phyloP scores from a whole-genome alignment of 2,329 filamentous ascomycete species.

The Helotiales sp. region DNA sequence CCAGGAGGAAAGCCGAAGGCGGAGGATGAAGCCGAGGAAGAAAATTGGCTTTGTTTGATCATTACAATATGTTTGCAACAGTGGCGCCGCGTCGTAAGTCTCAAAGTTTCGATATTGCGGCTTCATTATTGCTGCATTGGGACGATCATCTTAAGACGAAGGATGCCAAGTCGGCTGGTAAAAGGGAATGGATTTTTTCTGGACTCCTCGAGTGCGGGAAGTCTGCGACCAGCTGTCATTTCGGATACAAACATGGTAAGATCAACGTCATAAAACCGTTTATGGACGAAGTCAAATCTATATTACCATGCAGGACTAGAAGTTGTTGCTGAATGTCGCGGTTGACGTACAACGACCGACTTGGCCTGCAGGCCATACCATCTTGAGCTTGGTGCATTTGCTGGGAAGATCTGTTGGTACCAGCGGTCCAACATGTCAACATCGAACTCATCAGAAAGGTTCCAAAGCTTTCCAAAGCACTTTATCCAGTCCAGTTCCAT shows the following conservation, averaged over 20 bases:
- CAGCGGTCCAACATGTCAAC: background rate
- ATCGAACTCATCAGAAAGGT: background rate
- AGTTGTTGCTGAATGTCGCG: background rate
- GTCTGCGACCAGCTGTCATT: background rate
- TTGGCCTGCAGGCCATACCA: background rate
- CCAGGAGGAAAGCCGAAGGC: background rate
- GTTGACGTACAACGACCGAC: background rate
- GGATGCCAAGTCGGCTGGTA: constrained; percentile 7
- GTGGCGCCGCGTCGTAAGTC: background rate
- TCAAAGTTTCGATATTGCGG: background rate
- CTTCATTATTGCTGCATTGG: constrained; percentile 13
- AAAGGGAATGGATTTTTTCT: background rate
- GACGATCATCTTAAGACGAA: background rate
- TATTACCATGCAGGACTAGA: background rate
- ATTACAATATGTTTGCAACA: constrained; percentile 4
- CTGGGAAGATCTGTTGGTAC: constrained; percentile 6
- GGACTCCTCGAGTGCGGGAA: background rate
- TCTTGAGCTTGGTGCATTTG: constrained; percentile 2
- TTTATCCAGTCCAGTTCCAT: background rate
- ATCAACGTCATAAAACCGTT: constrained; percentile 3
- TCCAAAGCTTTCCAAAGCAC: constrained; percentile 8
- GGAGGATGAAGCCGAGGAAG: background rate
- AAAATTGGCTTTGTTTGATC: background rate
- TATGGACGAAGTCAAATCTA: background rate
- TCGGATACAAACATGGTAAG: background rate